These are phyloP conservation scores for Cicer pinnatifidum DNA, from an alignment of 306 rosid genomes.

Conservation along the genomic window DNA sequence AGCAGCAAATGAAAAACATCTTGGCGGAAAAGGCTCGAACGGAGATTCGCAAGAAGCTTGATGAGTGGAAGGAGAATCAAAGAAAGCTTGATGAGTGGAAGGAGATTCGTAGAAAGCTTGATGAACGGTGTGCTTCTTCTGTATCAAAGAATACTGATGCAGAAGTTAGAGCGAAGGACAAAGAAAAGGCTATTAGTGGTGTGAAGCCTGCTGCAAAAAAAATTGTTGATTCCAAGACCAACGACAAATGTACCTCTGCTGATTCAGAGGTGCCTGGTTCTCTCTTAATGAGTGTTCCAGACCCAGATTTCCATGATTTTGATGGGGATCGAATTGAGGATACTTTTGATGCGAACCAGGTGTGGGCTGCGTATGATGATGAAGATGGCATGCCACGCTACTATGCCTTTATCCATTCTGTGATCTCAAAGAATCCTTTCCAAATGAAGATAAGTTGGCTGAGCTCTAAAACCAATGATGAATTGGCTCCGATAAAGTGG, in stretches of 20 bases:
- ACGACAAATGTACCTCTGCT: conserved; percentile 36
- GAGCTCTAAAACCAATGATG: conserved; percentile 68
- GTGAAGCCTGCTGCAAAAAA: conserved; percentile 40
- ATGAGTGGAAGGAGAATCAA: conserved; percentile 54
- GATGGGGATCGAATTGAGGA: conserved; percentile 80
- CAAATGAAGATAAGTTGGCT: conserved; percentile 79
- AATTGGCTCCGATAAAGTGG: conserved; percentile 77
- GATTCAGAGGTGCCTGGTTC: conserved; percentile 47
- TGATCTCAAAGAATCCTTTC: conserved; percentile 73
- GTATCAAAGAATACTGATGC: conserved; percentile 34
- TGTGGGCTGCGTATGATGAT: conserved; percentile 86
- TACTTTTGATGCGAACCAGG: conserved; percentile 73
- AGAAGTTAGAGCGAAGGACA: conserved; percentile 47
- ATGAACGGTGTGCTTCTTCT: conserved; percentile 49
- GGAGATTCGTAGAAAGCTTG: conserved; percentile 56
- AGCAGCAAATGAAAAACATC: conserved; percentile 49
- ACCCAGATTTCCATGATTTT: conserved; percentile 91
- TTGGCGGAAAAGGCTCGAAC: conserved; percentile 64
- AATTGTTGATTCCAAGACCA: conserved; percentile 44
- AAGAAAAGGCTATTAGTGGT: conserved; percentile 44
- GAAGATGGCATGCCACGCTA: conserved; percentile 98
- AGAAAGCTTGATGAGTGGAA: conserved; percentile 60
- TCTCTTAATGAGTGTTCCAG: conserved; percentile 72
- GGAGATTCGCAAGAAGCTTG: conserved; percentile 61
- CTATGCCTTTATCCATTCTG: conserved; percentile 71